These are phyloP conservation scores for Nephelium lappaceum DNA, from an alignment of 345 rosid genomes.

Conservation along the genomic window DNA sequence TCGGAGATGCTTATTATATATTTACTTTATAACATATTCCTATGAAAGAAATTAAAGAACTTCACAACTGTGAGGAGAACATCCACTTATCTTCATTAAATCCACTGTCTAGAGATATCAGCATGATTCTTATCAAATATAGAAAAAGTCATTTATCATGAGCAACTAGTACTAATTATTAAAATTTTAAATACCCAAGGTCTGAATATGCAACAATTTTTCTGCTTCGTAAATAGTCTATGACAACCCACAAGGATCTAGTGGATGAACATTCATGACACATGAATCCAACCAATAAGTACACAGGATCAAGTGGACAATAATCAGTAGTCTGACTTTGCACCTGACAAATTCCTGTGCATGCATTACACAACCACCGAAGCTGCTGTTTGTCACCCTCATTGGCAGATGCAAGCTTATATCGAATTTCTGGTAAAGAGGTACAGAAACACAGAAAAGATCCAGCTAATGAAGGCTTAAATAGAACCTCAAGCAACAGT, in stretches of 20 bases:
- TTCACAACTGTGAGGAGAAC: neutral
- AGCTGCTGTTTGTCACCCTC: conserved; percentile 53
- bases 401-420: conserved; percentile 39
- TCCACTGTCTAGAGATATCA: neutral
- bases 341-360: conserved; percentile 52
- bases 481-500: neutral
- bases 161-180: conserved; percentile 1
- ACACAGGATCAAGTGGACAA: conserved; percentile 4
- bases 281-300: conserved; percentile 7
- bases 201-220: neutral
- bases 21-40: neutral
- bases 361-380: conserved; percentile 41
- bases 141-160: neutral
- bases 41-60: neutral
- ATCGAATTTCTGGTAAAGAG: conserved; percentile 36
- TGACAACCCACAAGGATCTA: neutral
- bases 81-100: neutral
- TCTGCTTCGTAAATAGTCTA: neutral
- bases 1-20: neutral
- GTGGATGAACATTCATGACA: neutral
- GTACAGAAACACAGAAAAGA: neutral
- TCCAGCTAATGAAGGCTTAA: neutral
- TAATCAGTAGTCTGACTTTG: neutral
- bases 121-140: neutral
- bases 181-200: neutral